Percentiles rank a stretch among this genome's conserved stretches.
phyloP scores from a whole-genome alignment of 2,329 filamentous ascomycete genomes.

The Thielaviopsis populi region DNA sequence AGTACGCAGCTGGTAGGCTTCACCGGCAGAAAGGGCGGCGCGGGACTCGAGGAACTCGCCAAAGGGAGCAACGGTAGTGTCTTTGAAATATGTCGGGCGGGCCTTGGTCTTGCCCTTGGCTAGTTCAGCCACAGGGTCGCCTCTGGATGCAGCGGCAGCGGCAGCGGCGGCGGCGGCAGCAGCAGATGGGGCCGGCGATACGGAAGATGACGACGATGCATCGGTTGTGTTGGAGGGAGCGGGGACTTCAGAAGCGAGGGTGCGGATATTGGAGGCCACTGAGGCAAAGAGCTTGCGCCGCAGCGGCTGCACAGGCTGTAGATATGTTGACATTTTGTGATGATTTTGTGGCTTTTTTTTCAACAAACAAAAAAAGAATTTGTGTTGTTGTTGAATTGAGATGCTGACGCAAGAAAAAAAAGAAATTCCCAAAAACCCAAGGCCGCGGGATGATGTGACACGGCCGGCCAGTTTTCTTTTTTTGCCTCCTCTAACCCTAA shows the following conservation, averaged over 20 bases:
- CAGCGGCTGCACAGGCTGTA: constrained; percentile 30
- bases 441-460: neutral
- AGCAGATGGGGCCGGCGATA: constrained; percentile 13
- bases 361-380: neutral
- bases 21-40: constrained; percentile 32
- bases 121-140: constrained; percentile 18
- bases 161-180: constrained; percentile 19
- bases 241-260: constrained; percentile 34
- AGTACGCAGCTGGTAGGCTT: constrained; percentile 46
- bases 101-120: constrained; percentile 24
- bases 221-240: constrained; percentile 21
- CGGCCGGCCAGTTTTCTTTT: neutral
- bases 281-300: constrained; percentile 28
- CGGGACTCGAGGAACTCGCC: constrained; percentile 39
- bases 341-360: neutral
- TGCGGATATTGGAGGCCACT: constrained; percentile 24
- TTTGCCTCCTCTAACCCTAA: neutral
- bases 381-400: neutral
- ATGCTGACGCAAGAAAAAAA: neutral
- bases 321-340: constrained; percentile 24
- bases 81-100: constrained; percentile 44
- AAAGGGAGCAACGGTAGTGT: constrained; percentile 41
- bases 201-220: neutral
- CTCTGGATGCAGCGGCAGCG: constrained; percentile 14
- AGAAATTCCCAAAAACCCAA: neutral